Evolutionary conservation across 768 basidiomycete genomes (phyloP).

Genomic region (Leccinum ochraceum): DNA sequence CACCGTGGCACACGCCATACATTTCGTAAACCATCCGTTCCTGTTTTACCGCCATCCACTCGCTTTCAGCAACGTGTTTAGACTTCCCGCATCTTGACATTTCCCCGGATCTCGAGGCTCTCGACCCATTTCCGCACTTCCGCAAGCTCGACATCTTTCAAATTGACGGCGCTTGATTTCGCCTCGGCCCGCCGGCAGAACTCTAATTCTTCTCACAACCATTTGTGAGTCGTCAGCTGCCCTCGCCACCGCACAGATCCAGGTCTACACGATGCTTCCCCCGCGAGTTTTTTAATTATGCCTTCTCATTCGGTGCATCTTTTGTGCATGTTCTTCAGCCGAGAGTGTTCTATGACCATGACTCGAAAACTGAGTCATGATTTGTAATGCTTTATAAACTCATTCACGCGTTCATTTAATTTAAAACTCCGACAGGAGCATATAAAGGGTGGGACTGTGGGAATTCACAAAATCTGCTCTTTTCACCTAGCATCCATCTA

Average conservation of each 20-base stretch:
- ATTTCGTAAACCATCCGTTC: slow-evolving; percentile 19
- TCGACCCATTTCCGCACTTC: slow-evolving; percentile 1
- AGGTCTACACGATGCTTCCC: not conserved
- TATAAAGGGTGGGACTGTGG: slow-evolving; percentile 11
- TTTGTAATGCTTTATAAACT: slow-evolving; percentile 3
- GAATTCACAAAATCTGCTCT: not conserved
- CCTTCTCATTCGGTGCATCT: too few species aligned
- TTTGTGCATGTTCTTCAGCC: not conserved
- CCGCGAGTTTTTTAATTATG: not conserved
- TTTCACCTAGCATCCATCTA: slow-evolving; percentile 2
- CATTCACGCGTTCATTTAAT: not conserved
- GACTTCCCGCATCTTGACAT: not conserved
- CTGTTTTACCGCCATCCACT: slow-evolving; percentile 10
- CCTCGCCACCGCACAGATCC: not conserved
- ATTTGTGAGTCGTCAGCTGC: not conserved
- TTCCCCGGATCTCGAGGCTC: not conserved
- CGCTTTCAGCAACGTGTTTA: slow-evolving; percentile 21
- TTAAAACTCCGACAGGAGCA: slow-evolving; percentile 18
- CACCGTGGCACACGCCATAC: not conserved
- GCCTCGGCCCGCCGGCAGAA: slow-evolving; percentile 10
- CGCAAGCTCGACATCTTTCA: slow-evolving; percentile 24
- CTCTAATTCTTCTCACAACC: slow-evolving; percentile 18
- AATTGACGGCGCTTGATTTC: slow-evolving; percentile 16
- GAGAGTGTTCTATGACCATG: not conserved
- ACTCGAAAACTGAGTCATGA: not conserved